These are phyloP conservation scores for Apiotrichum mycotoxinovorans DNA, from an alignment of 1,284 basidiomycete genomes.

Conservation along the genomic window DNA sequence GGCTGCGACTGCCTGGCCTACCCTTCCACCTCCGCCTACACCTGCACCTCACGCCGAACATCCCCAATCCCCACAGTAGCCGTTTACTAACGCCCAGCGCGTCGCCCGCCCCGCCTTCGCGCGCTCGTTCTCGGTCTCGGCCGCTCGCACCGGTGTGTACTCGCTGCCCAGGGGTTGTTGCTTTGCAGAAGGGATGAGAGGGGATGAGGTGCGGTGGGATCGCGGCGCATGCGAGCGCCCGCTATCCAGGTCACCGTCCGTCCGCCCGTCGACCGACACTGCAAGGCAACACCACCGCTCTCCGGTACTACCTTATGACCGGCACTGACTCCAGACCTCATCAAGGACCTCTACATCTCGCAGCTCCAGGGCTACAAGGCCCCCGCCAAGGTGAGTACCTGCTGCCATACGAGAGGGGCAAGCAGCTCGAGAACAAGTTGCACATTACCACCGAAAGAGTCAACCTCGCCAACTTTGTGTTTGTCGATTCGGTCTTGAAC, in stretches of 20 bases:
- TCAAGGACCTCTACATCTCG: slow-evolving; percentile 86
- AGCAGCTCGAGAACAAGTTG: too few relatives aligned
- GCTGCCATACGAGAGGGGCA: too few relatives aligned
- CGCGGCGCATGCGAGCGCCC: too few relatives aligned
- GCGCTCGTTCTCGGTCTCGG: slow-evolving; percentile 61
- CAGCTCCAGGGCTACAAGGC: slow-evolving; percentile 88
- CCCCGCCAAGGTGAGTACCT: slow-evolving; percentile 46
- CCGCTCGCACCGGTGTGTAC: slow-evolving; percentile 63
- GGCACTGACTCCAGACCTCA: slow-evolving; percentile 61
- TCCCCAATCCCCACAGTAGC: not conserved
- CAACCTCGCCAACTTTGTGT: not conserved
- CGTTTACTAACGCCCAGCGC: slow-evolving; percentile 30
- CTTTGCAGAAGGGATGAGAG: too few relatives aligned
- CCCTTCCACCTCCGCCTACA: too few relatives aligned
- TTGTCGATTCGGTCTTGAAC: too few relatives aligned
- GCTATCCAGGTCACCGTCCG: too few relatives aligned
- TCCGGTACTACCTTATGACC: not conserved
- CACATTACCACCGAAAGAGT: not conserved
- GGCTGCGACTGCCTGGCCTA: too few relatives aligned
- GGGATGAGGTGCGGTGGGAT: not conserved
- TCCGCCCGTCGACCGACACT: not conserved
- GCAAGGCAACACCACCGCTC: not conserved
- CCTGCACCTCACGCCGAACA: not conserved
- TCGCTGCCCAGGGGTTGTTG: too few relatives aligned
- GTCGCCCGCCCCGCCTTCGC: slow-evolving; percentile 34